Conservation (phyloP, 257 asterid species). For the Knoxia roxburghii region DNA sequence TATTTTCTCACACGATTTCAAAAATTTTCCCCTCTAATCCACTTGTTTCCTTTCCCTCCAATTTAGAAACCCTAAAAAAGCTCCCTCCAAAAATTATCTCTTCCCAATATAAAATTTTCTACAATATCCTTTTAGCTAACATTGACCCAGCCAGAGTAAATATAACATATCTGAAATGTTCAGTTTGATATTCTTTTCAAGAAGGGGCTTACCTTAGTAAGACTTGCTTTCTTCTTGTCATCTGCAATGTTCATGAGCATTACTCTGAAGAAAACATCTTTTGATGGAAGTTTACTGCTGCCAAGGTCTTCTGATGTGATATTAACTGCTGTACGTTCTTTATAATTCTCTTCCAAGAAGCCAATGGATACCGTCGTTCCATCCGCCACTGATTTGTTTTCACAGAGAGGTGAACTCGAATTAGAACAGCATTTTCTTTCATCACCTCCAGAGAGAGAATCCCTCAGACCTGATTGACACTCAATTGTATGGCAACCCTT, state of each 20-base stretch:
- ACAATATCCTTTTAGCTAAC: conserved; percentile 1
- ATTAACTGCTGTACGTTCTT: conserved; percentile 26
- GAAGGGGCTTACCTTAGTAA: conserved; percentile 53
- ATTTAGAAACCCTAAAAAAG: too few species aligned
- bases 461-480: conserved; percentile 33
- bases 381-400: conserved; percentile 25
- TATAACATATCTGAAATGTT: neutral
- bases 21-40: too few species aligned
- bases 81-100: too few species aligned
- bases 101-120: too few species aligned
- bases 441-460: conserved; percentile 35
- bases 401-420: conserved; percentile 20
- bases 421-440: conserved; percentile 24
- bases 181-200: neutral
- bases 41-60: too few species aligned
- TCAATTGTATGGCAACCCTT: conserved; percentile 57
- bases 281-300: conserved; percentile 17
- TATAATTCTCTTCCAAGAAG: conserved; percentile 29
- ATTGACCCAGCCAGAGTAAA: neutral
- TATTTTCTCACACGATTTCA: too few species aligned
- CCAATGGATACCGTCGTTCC: conserved; percentile 21
- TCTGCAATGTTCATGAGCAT: conserved; percentile 94
- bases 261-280: conserved; percentile 33
- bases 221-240: conserved; percentile 55
- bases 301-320: conserved; percentile 27